Conservation (phyloP, 306 rosid species). For the Lathyrus sativus region DNA sequence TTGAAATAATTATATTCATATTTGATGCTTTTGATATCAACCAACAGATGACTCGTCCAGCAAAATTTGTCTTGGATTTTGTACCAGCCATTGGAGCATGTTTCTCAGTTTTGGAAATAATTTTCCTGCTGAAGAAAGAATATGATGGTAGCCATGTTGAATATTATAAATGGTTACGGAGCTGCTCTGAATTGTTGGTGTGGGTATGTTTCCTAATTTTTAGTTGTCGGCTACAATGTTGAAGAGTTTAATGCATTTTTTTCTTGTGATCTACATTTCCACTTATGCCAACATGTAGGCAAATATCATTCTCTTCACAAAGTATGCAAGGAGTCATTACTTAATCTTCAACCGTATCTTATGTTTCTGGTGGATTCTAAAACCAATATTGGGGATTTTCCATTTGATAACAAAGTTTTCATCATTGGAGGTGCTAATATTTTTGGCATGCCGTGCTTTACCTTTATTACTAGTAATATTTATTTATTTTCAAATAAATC, state of each 20-base stretch:
- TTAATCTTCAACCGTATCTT: slow-evolving; percentile 49
- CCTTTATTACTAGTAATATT: slow-evolving; percentile 11
- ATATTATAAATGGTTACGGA: slow-evolving; percentile 66
- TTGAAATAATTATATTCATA: slow-evolving; percentile 11
- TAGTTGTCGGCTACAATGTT: slow-evolving; percentile 11
- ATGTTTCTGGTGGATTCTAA: slow-evolving; percentile 86
- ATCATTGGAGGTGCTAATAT: slow-evolving; percentile 54
- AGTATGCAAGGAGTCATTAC: slow-evolving; percentile 45
- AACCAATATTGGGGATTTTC: slow-evolving; percentile 53
- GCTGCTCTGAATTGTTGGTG: slow-evolving; percentile 69
- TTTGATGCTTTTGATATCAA: slow-evolving; percentile 42
- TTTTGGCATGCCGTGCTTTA: slow-evolving; percentile 22
- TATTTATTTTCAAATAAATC: slow-evolving; percentile 33
- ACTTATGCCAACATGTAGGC: slow-evolving; percentile 50
- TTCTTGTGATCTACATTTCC: slow-evolving; percentile 30
- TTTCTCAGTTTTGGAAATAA: slow-evolving; percentile 56
- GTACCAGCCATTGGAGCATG: slow-evolving; percentile 74
- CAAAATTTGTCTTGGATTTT: slow-evolving; percentile 52
- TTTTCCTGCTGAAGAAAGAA: slow-evolving; percentile 59
- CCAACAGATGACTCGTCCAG: slow-evolving; percentile 49
- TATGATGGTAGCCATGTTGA: slow-evolving; percentile 44
- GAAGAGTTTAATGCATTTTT: slow-evolving; percentile 5
- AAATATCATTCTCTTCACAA: slow-evolving; percentile 58
- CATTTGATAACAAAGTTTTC: slow-evolving; percentile 53
- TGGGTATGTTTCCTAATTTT: slow-evolving; percentile 67